phyloP scores from a whole-genome alignment of 2,329 filamentous ascomycete species.

The Colletotrichum siamense region DNA sequence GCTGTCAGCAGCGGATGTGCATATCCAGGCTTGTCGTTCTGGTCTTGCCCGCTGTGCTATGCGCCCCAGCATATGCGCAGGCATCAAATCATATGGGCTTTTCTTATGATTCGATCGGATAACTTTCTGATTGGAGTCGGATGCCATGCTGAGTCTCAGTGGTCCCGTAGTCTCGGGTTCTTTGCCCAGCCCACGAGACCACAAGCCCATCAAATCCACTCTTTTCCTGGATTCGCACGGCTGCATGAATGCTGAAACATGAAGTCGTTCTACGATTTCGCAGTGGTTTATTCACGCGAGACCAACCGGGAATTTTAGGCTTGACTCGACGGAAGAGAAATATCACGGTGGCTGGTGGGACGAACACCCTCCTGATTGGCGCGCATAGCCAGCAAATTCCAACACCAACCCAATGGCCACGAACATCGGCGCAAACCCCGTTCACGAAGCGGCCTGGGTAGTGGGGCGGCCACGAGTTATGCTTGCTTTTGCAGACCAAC shows the following conservation, averaged over 20 bases:
- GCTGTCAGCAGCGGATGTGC: not conserved
- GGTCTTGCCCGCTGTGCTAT: not conserved
- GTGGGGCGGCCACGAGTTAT: not conserved
- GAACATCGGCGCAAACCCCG: not conserved
- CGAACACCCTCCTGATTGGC: not conserved
- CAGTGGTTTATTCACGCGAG: not conserved
- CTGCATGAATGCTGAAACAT: not conserved
- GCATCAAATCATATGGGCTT: not conserved
- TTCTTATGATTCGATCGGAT: not conserved
- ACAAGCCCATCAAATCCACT: not conserved
- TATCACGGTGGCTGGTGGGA: not conserved
- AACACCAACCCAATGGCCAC: not conserved
- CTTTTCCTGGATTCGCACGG: not conserved
- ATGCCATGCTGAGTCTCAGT: not conserved
- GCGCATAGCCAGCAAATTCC: not conserved
- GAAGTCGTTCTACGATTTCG: not conserved
- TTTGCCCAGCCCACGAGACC: not conserved
- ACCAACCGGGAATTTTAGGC: not conserved
- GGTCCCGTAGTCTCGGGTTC: not conserved
- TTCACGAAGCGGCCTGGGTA: not conserved
- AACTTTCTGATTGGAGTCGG: not conserved
- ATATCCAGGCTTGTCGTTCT: not conserved
- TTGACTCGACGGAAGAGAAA: not conserved
- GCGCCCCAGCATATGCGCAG: not conserved
- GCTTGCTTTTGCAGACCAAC: not conserved